Conservation (phyloP, 2,329 filamentous ascomycete species). For the Xylariaceae sp. region DNA sequence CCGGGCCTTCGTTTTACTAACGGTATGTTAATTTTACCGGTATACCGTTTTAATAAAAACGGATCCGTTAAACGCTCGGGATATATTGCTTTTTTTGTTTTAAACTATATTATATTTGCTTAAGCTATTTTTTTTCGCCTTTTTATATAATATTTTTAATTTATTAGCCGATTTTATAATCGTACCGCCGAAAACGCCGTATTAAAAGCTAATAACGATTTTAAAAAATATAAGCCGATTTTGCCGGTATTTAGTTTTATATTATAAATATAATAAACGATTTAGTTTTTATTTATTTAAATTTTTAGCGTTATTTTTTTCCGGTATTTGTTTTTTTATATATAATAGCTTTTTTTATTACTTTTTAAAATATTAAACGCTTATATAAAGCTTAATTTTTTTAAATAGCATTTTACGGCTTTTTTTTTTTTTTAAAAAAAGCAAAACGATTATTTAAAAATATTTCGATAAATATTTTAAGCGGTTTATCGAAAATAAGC, state of each 20-base stretch:
- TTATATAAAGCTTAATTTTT: background rate
- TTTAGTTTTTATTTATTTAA: background rate
- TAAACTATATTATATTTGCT: background rate
- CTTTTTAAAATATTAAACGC: background rate
- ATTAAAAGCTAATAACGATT: background rate
- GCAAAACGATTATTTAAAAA: background rate
- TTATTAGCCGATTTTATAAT: background rate
- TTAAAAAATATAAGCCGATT: background rate
- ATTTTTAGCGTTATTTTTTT: background rate
- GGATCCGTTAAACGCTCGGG: background rate
- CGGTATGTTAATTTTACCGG: background rate
- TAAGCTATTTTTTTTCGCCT: background rate
- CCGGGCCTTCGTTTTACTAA: background rate
- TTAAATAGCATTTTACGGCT: background rate
- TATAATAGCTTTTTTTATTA: background rate
- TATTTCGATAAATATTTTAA: background rate
- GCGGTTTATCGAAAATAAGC: background rate
- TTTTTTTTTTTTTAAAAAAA: background rate
- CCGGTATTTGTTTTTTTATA: background rate
- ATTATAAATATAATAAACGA: background rate
- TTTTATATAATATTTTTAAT: background rate
- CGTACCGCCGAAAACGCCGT: background rate
- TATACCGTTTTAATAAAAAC: background rate
- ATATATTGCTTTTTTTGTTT: background rate
- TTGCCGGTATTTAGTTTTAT: background rate